Conservation (phyloP, 768 basidiomycete genomes). For the Agaricus sinodeliciosus region DNA sequence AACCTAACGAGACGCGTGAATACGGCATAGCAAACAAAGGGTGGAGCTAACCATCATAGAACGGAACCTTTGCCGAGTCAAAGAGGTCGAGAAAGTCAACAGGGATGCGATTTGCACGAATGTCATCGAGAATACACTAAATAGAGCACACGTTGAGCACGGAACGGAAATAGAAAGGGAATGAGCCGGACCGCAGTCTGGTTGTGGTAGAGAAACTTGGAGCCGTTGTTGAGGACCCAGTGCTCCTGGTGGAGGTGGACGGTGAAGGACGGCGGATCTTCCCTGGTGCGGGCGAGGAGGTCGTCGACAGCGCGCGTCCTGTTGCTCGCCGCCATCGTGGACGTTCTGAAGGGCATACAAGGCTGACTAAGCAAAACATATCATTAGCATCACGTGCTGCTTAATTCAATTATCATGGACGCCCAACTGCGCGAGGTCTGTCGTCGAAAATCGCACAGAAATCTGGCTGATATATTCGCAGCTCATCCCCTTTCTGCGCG, state of each 20-base stretch:
- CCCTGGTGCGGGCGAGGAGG: conserved; percentile 50
- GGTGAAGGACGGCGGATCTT: conserved; percentile 64
- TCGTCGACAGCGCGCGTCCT: conserved; percentile 58
- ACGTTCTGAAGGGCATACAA: conserved; percentile 4
- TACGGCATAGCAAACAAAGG: neutral
- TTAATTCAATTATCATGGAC: conserved; percentile 25
- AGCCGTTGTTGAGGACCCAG: conserved; percentile 77
- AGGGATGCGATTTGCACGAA: conserved; percentile 77
- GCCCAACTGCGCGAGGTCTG: conserved; percentile 42
- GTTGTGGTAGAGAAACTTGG: conserved; percentile 77
- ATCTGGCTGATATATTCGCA: conserved; percentile 22
- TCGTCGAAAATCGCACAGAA: neutral
- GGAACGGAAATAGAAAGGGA: neutral
- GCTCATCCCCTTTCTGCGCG: conserved; percentile 80
- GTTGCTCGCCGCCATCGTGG: conserved; percentile 66
- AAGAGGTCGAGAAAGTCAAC: conserved; percentile 82
- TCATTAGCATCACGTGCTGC: conserved; percentile 1
- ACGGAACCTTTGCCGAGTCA: conserved; percentile 64
- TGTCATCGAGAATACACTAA: conserved; percentile 77
- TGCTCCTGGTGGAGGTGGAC: conserved; percentile 74
- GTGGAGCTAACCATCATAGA: conserved; percentile 66
- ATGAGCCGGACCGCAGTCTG: conserved; percentile 53
- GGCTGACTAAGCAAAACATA: conserved; percentile 5
- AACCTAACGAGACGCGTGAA: conserved; percentile 40
- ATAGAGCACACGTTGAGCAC: conserved; percentile 5